Base-by-base conservation (phyloP, 768 basidiomycete species). In the Rhodosporidiobolus sp. region DNA sequence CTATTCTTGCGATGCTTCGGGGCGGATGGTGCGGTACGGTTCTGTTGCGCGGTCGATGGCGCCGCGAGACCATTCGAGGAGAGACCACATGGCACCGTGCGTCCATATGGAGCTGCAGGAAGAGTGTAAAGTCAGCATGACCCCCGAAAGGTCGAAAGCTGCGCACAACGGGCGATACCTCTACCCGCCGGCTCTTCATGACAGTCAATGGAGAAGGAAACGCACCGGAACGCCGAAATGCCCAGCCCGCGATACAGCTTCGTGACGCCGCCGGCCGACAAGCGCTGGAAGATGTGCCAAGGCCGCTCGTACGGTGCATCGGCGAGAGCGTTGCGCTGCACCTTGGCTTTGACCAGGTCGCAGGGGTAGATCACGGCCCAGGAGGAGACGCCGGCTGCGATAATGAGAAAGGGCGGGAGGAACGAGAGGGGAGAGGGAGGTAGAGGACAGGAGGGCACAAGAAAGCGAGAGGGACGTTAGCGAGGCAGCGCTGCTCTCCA, bases 211-310 rank as follows among this genome's bases (percentile, higher is more conserved):
- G 50, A 95, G 84, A 93, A 95, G 45, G 93, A 91, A 78, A 95
- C 89, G 77, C 90, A 94, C 63, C 96, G 87, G 63, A 91, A 81
- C 52, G 94, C 94, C 73, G 92, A 95, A 74, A 99, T 91, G 66
- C 94, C 92, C 62, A 97, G 86, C 65, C 95, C 96, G 71, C 90
- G 89, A 81, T 99, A 99, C 75, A 98, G 87, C 49, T 93, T 85
- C 46, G 88, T 84, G 57, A 96, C 82, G 34, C 96, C 96, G 55
- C 84, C 85, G 11, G 90, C 80, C 17, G 94, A 82, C 11, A 84
- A 79, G 59, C 83, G 81, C 10, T 59, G 61, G 54, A 77, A 79
- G 60, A 79, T 71, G 26, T 28, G 4, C 65, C 55, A 67, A 0
- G 77, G 75, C 20, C 54, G 35, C 66, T 71, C 71, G 54, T 70